Evolutionary conservation across 306 rosid species (phyloP).

Genomic region (Castanea sativa): DNA sequence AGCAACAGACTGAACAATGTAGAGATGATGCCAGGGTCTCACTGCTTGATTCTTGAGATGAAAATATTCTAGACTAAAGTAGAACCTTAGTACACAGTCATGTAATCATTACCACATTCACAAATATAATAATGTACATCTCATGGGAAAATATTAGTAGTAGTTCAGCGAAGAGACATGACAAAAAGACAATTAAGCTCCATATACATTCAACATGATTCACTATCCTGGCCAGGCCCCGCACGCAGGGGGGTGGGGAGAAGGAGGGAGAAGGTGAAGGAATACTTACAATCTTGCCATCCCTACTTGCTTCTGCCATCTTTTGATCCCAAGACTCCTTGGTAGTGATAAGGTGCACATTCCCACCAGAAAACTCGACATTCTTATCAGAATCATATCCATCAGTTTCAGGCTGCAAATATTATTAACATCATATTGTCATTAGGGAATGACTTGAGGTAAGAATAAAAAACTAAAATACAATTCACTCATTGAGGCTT

Average conservation of each 20-base stretch:
- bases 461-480: not conserved
- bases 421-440: slow-evolving; percentile 29
- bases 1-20: not conserved
- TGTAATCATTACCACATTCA: slow-evolving; percentile 1
- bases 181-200: slow-evolving; percentile 11
- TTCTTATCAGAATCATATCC: slow-evolving; percentile 57
- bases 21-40: not conserved
- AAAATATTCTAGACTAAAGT: not conserved
- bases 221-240: not conserved
- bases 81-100: not conserved
- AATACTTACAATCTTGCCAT: slow-evolving; percentile 72
- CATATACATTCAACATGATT: slow-evolving; percentile 5
- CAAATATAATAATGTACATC: not conserved
- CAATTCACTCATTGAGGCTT: slow-evolving; percentile 6
- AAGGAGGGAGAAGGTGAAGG: not conserved
- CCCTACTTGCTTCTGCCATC: slow-evolving; percentile 83
- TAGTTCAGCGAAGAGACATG: slow-evolving; percentile 15
- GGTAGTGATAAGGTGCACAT: slow-evolving; percentile 72
- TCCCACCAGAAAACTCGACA: slow-evolving; percentile 63
- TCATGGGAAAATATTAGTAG: not conserved
- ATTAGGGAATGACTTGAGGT: slow-evolving; percentile 16
- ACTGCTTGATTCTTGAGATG: not conserved
- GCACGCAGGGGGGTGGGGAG: not conserved
- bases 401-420: slow-evolving; percentile 37
- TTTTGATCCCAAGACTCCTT: slow-evolving; percentile 81